phyloP scores from a whole-genome alignment of 129 eudicot species.

The Oenanthe sinensis region DNA sequence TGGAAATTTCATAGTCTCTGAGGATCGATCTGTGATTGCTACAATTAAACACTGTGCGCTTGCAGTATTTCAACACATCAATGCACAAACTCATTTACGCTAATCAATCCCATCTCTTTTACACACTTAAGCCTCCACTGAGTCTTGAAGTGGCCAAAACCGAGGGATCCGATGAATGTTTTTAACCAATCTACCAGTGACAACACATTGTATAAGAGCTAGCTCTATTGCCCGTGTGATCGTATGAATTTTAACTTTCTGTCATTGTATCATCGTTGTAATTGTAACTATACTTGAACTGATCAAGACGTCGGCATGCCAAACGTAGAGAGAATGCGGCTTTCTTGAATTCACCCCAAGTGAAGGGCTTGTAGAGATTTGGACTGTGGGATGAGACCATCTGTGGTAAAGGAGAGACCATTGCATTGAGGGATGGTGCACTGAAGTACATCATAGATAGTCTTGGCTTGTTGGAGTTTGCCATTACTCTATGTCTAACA shows the following conservation, averaged over 20 bases:
- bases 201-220: not conserved
- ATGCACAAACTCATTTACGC: constrained; percentile 2
- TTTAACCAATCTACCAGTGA: not conserved
- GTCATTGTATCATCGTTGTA: not conserved
- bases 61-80: too few relatives aligned
- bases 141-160: not conserved
- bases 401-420: constrained; percentile 53
- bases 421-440: constrained; percentile 55
- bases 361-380: constrained; percentile 15
- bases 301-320: constrained; percentile 41
- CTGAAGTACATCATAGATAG: constrained; percentile 79
- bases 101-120: not conserved
- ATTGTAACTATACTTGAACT: constrained; percentile 17
- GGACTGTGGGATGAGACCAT: constrained; percentile 36
- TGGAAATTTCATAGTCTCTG: too few relatives aligned
- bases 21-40: too few relatives aligned
- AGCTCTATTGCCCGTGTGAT: not conserved
- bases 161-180: not conserved
- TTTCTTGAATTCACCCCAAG: constrained; percentile 50
- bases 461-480: constrained; percentile 44
- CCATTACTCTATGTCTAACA: constrained; percentile 75
- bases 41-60: too few relatives aligned
- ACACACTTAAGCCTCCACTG: not conserved
- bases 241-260: not conserved
- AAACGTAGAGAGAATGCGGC: constrained; percentile 31